Evolutionary conservation across 805 yeast genomes (phyloP).

Genomic region (Huiozyma sinensis): DNA sequence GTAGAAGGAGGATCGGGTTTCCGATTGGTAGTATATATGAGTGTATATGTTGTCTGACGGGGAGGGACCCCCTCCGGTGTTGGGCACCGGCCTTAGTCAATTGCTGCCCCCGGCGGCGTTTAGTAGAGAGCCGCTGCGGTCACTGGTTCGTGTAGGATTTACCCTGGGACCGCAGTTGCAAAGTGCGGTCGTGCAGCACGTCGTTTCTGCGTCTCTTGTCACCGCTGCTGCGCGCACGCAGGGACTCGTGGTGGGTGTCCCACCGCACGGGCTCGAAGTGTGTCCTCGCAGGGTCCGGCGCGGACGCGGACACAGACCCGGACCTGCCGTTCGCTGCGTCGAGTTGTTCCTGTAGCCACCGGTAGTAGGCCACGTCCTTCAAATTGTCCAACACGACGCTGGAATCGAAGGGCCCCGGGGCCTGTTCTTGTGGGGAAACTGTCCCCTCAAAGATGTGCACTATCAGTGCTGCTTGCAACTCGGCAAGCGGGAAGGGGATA

Average conservation of each 20-base stretch:
- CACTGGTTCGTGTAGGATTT: conserved; percentile 8
- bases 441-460: conserved; percentile 53
- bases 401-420: neutral
- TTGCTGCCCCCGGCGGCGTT: no score
- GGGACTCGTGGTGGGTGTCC: conserved; percentile 10
- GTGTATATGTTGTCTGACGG: no score
- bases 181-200: conserved; percentile 9
- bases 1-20: no score
- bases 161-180: conserved; percentile 9
- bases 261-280: conserved; percentile 19
- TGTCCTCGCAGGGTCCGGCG: conserved; percentile 1
- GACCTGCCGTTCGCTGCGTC: conserved; percentile 8
- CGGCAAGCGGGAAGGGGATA: conserved; percentile 51
- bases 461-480: conserved; percentile 54
- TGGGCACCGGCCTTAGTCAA: no score
- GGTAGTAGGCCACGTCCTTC: conserved; percentile 20
- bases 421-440: conserved; percentile 36
- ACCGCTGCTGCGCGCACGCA: conserved; percentile 10
- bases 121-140: no score
- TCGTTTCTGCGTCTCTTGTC: conserved; percentile 16
- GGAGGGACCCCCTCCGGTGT: no score
- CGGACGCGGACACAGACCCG: neutral
- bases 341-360: conserved; percentile 14
- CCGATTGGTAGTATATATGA: no score
- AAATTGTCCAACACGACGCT: conserved; percentile 6